Conservation (phyloP, 2,329 filamentous ascomycete genomes). For the Leptosphaerulina australis region DNA sequence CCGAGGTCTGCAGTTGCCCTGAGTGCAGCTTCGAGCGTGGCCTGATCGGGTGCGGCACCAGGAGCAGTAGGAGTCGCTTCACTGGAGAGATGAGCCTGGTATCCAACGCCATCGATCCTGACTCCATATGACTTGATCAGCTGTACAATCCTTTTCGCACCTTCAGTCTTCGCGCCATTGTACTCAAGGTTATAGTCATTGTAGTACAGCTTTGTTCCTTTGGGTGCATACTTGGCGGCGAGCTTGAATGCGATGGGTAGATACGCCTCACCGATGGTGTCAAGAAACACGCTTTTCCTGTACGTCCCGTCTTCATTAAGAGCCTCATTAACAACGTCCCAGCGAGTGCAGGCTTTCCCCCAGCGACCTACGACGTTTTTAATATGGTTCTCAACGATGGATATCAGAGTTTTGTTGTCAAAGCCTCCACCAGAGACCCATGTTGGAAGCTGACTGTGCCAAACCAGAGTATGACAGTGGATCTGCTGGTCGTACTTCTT, state of each 20-base stretch:
- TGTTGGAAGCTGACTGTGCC: conserved; percentile 50
- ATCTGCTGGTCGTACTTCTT: conserved; percentile 43
- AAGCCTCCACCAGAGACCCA: conserved; percentile 49
- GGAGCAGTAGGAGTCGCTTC: conserved; percentile 58
- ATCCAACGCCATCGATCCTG: conserved; percentile 67
- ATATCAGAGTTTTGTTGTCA: conserved; percentile 50
- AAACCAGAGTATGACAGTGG: conserved; percentile 52
- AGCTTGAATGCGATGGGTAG: conserved; percentile 54
- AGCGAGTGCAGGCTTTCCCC: conserved; percentile 48
- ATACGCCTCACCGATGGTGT: conserved; percentile 53
- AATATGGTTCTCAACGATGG: conserved; percentile 52
- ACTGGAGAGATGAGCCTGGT: conserved; percentile 63
- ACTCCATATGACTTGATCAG: conserved; percentile 50
- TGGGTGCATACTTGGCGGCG: conserved; percentile 48
- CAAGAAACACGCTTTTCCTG: conserved; percentile 51
- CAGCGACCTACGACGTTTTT: conserved; percentile 48
- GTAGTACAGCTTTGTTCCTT: conserved; percentile 58
- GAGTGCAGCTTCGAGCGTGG: conserved; percentile 56
- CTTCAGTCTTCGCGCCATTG: conserved; percentile 52
- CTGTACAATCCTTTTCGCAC: conserved; percentile 47
- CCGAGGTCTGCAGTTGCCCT: conserved; percentile 59
- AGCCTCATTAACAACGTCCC: conserved; percentile 52
- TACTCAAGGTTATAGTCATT: conserved; percentile 70
- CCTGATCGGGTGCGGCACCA: conserved; percentile 52
- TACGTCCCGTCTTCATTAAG: conserved; percentile 56